phyloP scores from a whole-genome alignment of 129 eudicot genomes.

The Ambrosia trifida region DNA sequence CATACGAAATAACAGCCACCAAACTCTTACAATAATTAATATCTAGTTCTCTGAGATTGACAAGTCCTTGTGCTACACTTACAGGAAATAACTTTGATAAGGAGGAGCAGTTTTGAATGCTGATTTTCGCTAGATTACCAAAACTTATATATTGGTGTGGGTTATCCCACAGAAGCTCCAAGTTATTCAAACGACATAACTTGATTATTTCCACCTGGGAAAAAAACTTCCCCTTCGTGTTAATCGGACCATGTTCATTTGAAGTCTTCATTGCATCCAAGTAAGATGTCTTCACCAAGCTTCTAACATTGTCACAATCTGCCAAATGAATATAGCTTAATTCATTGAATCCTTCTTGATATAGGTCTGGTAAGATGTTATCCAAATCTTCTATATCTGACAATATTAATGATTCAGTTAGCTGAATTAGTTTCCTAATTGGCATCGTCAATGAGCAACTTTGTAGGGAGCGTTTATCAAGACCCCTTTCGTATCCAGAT shows the following conservation, averaged over 20 bases:
- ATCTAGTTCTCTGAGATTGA: too few relatives aligned
- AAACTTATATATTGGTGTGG: constrained; percentile 11
- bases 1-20: too few relatives aligned
- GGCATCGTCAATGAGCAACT: not conserved
- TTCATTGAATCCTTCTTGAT: not conserved
- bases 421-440: not conserved
- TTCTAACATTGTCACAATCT: not conserved
- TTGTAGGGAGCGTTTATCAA: not conserved
- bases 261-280: not conserved
- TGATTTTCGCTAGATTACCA: not conserved
- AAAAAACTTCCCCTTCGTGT: not conserved
- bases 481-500: too few relatives aligned
- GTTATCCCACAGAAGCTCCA: constrained; percentile 5
- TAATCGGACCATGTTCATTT: not conserved
- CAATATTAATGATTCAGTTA: not conserved
- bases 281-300: constrained; percentile 1
- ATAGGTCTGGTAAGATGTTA: constrained; percentile 3
- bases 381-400: not conserved
- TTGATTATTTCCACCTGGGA: not conserved
- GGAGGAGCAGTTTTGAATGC: too few relatives aligned
- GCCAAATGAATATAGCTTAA: not conserved
- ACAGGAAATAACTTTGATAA: too few relatives aligned
- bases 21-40: too few relatives aligned
- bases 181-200: fast-evolving
- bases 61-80: too few relatives aligned